phyloP scores from a whole-genome alignment of 148 eudicot species.

The Rheum nobile region DNA sequence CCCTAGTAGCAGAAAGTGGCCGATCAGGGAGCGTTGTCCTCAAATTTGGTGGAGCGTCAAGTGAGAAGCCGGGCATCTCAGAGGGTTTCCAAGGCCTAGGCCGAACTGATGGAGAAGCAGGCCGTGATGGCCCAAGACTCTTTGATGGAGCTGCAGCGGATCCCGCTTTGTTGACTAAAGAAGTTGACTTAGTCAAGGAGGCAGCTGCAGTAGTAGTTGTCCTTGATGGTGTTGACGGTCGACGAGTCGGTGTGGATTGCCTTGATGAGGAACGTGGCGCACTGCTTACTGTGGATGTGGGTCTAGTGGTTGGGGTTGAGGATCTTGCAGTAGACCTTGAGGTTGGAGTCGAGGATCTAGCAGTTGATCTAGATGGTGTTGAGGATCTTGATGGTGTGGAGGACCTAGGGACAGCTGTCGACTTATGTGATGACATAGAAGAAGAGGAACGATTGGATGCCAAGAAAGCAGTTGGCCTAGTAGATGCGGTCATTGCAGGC shows the following conservation, averaged over 20 bases:
- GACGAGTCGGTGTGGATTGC: constrained; percentile 32
- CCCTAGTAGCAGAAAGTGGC: constrained; percentile 79
- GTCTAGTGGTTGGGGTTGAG: constrained; percentile 79
- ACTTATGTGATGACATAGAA: constrained; percentile 27
- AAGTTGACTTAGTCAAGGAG: constrained; percentile 42
- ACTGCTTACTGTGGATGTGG: constrained; percentile 28
- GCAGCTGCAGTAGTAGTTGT: constrained; percentile 26
- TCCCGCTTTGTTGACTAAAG: constrained; percentile 44
- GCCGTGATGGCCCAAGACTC: constrained; percentile 47
- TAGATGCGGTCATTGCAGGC: constrained; percentile 18
- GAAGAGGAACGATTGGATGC: constrained; percentile 18
- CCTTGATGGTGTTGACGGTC: constrained; percentile 42
- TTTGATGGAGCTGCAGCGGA: constrained; percentile 19
- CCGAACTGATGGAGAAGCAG: constrained; percentile 70
- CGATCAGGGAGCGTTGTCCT: constrained; percentile 83
- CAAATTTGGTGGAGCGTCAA: constrained; percentile 84
- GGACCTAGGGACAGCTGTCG: constrained; percentile 56
- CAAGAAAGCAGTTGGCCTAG: constrained; percentile 21
- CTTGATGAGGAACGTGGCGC: constrained; percentile 1
- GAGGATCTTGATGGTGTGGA: constrained; percentile 55
- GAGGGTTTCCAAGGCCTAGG: constrained; percentile 92
- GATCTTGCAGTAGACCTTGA: constrained; percentile 50
- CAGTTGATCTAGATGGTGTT: constrained; percentile 47
- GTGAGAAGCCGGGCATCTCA: constrained; percentile 95
- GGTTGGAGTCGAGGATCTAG: constrained; percentile 82